Conservation (phyloP, 352 stramenopile species). For the Phytophthora sansomeana region DNA sequence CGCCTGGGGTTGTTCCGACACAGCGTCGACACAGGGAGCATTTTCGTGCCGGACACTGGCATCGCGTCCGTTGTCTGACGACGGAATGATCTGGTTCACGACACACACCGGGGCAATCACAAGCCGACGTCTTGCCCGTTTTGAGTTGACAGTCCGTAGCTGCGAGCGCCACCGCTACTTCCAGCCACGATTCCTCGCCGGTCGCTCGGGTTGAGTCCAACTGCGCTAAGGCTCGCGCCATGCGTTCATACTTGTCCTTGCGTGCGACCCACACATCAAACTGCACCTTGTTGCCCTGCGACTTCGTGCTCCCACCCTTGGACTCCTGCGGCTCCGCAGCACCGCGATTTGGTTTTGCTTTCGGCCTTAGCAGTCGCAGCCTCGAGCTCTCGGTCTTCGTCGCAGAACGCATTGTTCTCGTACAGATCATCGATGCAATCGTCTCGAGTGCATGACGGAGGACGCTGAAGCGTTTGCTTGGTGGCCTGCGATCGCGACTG, state of each 20-base stretch:
- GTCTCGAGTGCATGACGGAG: conserved; percentile 41
- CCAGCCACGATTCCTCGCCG: conserved; percentile 71
- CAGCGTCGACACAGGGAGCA: conserved; percentile 82
- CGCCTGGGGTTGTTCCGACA: conserved; percentile 59
- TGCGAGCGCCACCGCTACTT: conserved; percentile 76
- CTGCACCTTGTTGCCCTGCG: conserved; percentile 46
- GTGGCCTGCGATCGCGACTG: conserved; percentile 15
- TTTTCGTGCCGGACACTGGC: conserved; percentile 82
- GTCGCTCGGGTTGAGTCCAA: conserved; percentile 72
- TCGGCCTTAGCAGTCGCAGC: conserved; percentile 18
- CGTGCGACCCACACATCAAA: conserved; percentile 87
- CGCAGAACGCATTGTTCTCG: conserved; percentile 77
- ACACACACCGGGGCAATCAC: conserved; percentile 76
- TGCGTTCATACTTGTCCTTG: conserved; percentile 90
- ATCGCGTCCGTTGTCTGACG: conserved; percentile 75
- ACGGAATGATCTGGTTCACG: conserved; percentile 69
- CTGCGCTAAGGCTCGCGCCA: conserved; percentile 61
- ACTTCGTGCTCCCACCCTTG: conserved; percentile 17
- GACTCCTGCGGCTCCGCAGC: conserved; percentile 15
- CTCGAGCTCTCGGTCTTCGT: conserved; percentile 52
- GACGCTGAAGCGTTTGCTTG: conserved; percentile 36
- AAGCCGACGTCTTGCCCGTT: conserved; percentile 71
- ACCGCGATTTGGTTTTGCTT: conserved; percentile 19
- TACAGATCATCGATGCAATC: conserved; percentile 82
- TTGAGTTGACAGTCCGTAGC: conserved; percentile 84